Evolutionary conservation across 495 filamentous ascomycete genomes (phyloP).

Genomic region (Talaromyces thailandensis): DNA sequence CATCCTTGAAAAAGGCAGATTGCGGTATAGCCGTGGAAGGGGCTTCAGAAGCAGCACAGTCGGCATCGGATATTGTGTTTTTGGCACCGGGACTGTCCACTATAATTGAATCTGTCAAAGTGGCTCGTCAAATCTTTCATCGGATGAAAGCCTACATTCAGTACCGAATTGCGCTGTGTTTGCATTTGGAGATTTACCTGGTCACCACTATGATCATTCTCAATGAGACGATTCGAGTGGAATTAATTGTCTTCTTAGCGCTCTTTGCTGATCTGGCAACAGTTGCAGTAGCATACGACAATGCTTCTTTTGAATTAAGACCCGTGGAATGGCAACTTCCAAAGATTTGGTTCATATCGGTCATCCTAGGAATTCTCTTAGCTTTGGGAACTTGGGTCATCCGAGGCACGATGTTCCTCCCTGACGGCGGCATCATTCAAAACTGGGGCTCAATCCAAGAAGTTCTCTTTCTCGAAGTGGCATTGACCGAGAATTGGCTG

Average conservation of each 20-base stretch:
- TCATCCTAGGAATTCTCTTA: constrained; percentile 53
- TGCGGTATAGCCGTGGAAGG: constrained; percentile 65
- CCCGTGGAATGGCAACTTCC: constrained; percentile 71
- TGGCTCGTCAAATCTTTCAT: constrained; percentile 68
- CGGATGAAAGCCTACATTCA: constrained; percentile 75
- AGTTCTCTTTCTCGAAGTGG: constrained; percentile 62
- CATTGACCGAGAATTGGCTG: constrained; percentile 68
- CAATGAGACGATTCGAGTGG: constrained; percentile 57
- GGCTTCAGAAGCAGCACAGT: constrained; percentile 64
- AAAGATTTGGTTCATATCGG: constrained; percentile 68
- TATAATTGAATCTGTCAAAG: constrained; percentile 67
- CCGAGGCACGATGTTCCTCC: constrained; percentile 55
- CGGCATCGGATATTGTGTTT: constrained; percentile 69
- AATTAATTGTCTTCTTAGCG: constrained; percentile 64
- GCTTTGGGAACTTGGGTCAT: constrained; percentile 62
- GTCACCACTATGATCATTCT: constrained; percentile 68
- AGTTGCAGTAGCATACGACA: constrained; percentile 65
- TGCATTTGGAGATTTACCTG: constrained; percentile 66
- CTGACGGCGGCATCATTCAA: constrained; percentile 58
- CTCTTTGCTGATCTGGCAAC: constrained; percentile 68
- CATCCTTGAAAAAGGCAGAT: constrained; percentile 93
- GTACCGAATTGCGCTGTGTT: constrained; percentile 67
- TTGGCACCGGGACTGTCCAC: constrained; percentile 65
- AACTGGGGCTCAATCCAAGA: constrained; percentile 63
- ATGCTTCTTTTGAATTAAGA: constrained; percentile 59